Evolutionary conservation across 2,329 filamentous ascomycete species (phyloP), one percentile per base, ranked within the genome.

Genomic region (Aplosporella prunicola): DNA sequence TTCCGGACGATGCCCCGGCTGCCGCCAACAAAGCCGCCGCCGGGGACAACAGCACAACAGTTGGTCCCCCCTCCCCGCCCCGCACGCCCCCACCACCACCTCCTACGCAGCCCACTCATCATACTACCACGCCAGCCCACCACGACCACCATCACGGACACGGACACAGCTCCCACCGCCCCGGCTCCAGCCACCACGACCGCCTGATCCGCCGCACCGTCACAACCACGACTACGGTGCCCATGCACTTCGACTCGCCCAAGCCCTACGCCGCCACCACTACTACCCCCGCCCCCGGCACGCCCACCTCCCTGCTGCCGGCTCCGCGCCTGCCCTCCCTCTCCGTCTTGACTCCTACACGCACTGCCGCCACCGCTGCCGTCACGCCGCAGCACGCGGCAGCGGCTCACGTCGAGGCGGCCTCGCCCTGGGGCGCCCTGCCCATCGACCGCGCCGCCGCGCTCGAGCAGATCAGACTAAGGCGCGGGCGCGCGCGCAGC

Each of bases 391-490:
- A 20, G 48, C 45, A 2, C 32, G 55, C n/a, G n/a, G n/a, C n/a
- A n/a, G n/a, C n/a, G n/a, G n/a, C n/a, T n/a, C n/a, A n/a, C n/a
- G n/a, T n/a, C n/a, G n/a, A n/a, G n/a, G n/a, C n/a, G n/a, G n/a
- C n/a, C n/a, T n/a, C n/a, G n/a, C n/a, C n/a, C n/a, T n/a, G n/a
- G n/a, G n/a, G n/a, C n/a, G n/a, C n/a, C 31, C 47, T 57, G 9
- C 56, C 53, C 11, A 49, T 70, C 39, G 66, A 69, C 38, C 71
- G 83, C 37, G 83, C 86, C 56, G 71, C 86, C 57, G 82, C 82
- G 3, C 69, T 89, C 11, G 80, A 80, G 39, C 76, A 80, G 54
- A 88, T 89, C 47, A 71, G 78, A 36, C 78, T 84, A 60, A 69
- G 83, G 18, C 66, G 83, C 36, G 81, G 80, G 5, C 67, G 83